Percentiles rank a stretch among this genome's conserved stretches.
These are phyloP conservation scores for Sugiyamaella japonica DNA, from an alignment of 1,139 yeast genomes.

Conservation along the genomic window DNA sequence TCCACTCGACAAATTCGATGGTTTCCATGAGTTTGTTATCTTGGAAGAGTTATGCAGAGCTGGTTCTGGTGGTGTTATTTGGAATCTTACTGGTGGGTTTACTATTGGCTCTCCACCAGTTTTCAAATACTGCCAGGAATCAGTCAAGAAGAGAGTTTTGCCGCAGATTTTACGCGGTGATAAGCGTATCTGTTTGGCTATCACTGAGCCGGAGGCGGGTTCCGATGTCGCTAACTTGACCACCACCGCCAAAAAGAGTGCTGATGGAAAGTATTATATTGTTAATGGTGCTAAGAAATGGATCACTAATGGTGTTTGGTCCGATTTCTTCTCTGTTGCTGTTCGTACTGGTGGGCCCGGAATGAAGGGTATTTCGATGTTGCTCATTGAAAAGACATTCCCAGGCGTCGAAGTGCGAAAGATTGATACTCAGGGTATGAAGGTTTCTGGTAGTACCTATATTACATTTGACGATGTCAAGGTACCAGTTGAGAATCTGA, in stretches of 20 bases:
- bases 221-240: constrained; percentile 47
- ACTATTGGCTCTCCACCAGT: constrained; percentile 47
- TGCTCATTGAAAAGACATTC: constrained; percentile 43
- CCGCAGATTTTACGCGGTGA: constrained; percentile 43
- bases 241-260: constrained; percentile 43
- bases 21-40: constrained; percentile 42
- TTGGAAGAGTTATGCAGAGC: constrained; percentile 44
- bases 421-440: constrained; percentile 46
- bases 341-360: constrained; percentile 48
- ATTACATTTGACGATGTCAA: constrained; percentile 48
- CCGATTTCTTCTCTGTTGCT: constrained; percentile 49
- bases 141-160: constrained; percentile 39
- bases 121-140: constrained; percentile 40
- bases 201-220: constrained; percentile 49
- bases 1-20: constrained; percentile 42
- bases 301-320: constrained; percentile 48
- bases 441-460: constrained; percentile 44
- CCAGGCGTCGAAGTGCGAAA: constrained; percentile 44
- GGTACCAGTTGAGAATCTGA: constrained; percentile 47
- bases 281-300: constrained; percentile 49
- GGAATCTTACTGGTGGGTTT: constrained; percentile 46
- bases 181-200: constrained; percentile 45
- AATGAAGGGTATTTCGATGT: constrained; percentile 46
- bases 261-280: constrained; percentile 45
- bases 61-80: constrained; percentile 45